A percentile compares a stretch with the other conserved stretches of the same genome.
Conservation (phyloP, 257 asterid species). For the Henckelia pumila region DNA sequence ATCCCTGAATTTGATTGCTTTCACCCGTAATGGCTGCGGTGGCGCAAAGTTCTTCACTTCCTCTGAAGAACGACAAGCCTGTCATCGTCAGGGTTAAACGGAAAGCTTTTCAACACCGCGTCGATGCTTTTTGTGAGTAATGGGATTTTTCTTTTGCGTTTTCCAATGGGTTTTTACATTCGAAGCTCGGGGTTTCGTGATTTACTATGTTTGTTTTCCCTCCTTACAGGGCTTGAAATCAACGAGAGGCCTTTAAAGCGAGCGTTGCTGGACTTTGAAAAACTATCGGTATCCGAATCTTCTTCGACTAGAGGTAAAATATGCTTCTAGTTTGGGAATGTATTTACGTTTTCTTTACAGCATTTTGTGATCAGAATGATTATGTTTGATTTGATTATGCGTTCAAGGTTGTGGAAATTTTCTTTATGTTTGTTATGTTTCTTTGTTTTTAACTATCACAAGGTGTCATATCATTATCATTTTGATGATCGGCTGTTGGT, state of each 20-base stretch:
- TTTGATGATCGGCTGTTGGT: background rate
- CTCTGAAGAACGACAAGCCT: conserved; percentile 42
- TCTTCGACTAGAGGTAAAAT: conserved; percentile 52
- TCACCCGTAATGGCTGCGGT: conserved; percentile 42
- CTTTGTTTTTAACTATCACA: background rate
- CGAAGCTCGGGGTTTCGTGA: background rate
- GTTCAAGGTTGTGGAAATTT: background rate
- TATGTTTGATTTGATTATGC: background rate
- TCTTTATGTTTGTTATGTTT: conserved; percentile 5
- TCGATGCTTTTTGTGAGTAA: conserved; percentile 75
- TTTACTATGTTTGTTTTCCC: background rate
- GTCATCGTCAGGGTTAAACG: conserved; percentile 91
- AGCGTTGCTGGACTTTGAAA: conserved; percentile 63
- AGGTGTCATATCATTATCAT: too few relatives aligned
- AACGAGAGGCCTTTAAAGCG: conserved; percentile 71
- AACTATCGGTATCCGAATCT: conserved; percentile 64
- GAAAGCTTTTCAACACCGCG: conserved; percentile 49
- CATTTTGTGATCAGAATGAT: background rate
- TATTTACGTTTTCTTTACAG: conserved; percentile 1
- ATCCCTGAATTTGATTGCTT: conserved; percentile 1
- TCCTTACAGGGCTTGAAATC: conserved; percentile 75
- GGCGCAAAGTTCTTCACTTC: conserved; percentile 37
- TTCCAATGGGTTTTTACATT: background rate
- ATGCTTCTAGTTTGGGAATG: background rate
- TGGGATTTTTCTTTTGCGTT: background rate